Percentiles rank a stretch among this genome's conserved stretches.
Conservation (phyloP, 2,329 filamentous ascomycete species). For the Aureobasidium melanogenum region DNA sequence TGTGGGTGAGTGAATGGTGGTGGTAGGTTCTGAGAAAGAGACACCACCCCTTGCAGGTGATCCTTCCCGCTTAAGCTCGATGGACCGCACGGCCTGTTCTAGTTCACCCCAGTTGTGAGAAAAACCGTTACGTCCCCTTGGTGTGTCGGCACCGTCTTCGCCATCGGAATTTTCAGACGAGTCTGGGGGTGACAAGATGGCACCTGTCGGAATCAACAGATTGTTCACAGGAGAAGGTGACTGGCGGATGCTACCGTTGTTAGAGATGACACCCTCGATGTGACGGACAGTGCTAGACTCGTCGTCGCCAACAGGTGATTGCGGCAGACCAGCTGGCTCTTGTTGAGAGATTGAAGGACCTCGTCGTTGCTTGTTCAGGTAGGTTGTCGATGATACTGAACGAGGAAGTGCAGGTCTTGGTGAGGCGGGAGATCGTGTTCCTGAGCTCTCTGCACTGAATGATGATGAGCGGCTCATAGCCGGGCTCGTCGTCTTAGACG, state of each 20-base stretch:
- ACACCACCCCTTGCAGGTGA: slow-evolving; percentile 42
- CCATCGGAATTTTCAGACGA: slow-evolving; percentile 75
- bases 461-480: slow-evolving; percentile 43
- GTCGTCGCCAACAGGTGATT: slow-evolving; percentile 11
- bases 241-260: slow-evolving; percentile 60
- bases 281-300: neutral
- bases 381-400: slow-evolving; percentile 50
- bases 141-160: slow-evolving; percentile 50
- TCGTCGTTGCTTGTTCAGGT: slow-evolving; percentile 53
- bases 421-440: slow-evolving; percentile 26
- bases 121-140: slow-evolving; percentile 29
- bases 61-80: slow-evolving; percentile 55
- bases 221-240: slow-evolving; percentile 76
- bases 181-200: slow-evolving; percentile 85
- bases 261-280: slow-evolving; percentile 17
- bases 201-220: slow-evolving; percentile 68
- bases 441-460: slow-evolving; percentile 33
- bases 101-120: slow-evolving; percentile 53
- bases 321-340: slow-evolving; percentile 15
- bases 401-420: slow-evolving; percentile 43
- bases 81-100: slow-evolving; percentile 72
- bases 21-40: slow-evolving; percentile 26
- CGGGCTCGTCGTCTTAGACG: slow-evolving; percentile 45
- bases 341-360: slow-evolving; percentile 42
- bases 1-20: slow-evolving; percentile 26